phyloP scores from a whole-genome alignment of 495 filamentous ascomycete species.

The Melanomma pulvis-pyrius region DNA sequence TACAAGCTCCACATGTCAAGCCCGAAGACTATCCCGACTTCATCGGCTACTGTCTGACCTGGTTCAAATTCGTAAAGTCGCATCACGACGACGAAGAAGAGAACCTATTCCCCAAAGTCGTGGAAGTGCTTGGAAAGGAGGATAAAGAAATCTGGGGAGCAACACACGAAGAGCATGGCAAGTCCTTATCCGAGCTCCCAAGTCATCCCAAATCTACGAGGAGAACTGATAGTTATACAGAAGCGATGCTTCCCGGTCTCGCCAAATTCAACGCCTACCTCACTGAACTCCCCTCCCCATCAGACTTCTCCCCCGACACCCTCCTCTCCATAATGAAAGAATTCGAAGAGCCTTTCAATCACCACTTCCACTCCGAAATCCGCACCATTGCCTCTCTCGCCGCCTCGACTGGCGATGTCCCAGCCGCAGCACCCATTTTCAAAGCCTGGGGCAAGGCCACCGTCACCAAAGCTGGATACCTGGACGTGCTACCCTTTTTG shows the following conservation, averaged over 20 bases:
- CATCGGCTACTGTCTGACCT: slow-evolving; percentile 54
- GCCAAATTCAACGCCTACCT: slow-evolving; percentile 55
- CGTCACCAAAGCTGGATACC: slow-evolving; percentile 26
- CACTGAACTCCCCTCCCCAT: slow-evolving; percentile 32
- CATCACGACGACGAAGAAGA: slow-evolving; percentile 60
- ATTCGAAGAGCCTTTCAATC: slow-evolving; percentile 53
- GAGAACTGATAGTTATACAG: slow-evolving; percentile 34
- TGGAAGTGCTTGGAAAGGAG: slow-evolving; percentile 46
- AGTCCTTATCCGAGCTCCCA: neutral
- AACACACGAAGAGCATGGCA: slow-evolving; percentile 55
- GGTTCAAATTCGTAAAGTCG: slow-evolving; percentile 56
- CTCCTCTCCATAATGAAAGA: slow-evolving; percentile 53
- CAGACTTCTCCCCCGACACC: slow-evolving; percentile 49
- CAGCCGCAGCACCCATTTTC: slow-evolving; percentile 44
- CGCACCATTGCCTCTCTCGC: slow-evolving; percentile 54
- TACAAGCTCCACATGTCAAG: slow-evolving; percentile 46
- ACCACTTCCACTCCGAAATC: slow-evolving; percentile 60
- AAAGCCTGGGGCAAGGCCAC: slow-evolving; percentile 48
- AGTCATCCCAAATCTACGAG: neutral
- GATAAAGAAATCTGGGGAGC: slow-evolving; percentile 50
- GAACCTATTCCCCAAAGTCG: slow-evolving; percentile 56
- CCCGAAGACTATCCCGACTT: slow-evolving; percentile 49
- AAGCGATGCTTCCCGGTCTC: slow-evolving; percentile 55
- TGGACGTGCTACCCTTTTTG: slow-evolving; percentile 55
- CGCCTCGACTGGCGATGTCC: slow-evolving; percentile 29